These are phyloP conservation scores for Cladosporium sp. DNA, from an alignment of 2,329 filamentous ascomycete genomes.

Conservation along the genomic window DNA sequence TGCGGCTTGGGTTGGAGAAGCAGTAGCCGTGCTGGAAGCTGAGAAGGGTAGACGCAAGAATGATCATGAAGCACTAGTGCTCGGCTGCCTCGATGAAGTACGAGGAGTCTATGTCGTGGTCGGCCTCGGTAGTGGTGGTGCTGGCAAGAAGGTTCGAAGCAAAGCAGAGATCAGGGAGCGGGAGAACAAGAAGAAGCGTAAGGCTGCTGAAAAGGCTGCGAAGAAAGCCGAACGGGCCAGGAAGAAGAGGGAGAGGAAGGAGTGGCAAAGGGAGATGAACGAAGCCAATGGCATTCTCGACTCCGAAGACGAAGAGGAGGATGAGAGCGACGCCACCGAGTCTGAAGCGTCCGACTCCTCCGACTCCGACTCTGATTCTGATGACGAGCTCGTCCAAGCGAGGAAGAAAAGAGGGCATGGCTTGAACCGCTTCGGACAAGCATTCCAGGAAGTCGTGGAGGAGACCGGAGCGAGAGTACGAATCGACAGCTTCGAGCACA, in stretches of 20 bases:
- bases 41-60: constrained; percentile 69
- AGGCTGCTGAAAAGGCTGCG: constrained; percentile 52
- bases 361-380: constrained; percentile 31
- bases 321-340: constrained; percentile 53
- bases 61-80: constrained; percentile 74
- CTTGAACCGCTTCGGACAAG: constrained; percentile 86
- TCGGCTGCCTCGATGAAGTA: constrained; percentile 85
- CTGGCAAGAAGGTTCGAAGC: constrained; percentile 57
- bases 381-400: constrained; percentile 58
- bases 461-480: constrained; percentile 87
- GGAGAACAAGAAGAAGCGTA: constrained; percentile 63
- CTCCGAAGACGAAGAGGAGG: constrained; percentile 52
- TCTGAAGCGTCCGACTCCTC: constrained; percentile 52
- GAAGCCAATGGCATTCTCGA: constrained; percentile 54
- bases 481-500: constrained; percentile 96
- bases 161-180: constrained; percentile 53
- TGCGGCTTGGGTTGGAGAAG: constrained; percentile 91
- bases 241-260: constrained; percentile 58
- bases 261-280: constrained; percentile 61
- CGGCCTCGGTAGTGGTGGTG: constrained; percentile 78
- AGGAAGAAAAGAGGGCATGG: constrained; percentile 67
- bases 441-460: constrained; percentile 91
- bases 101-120: constrained; percentile 90
- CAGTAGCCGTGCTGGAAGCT: constrained; percentile 83
- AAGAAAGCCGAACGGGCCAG: constrained; percentile 59